Conservation (phyloP, 2,329 filamentous ascomycete genomes). For the Arachnomyces sp. region DNA sequence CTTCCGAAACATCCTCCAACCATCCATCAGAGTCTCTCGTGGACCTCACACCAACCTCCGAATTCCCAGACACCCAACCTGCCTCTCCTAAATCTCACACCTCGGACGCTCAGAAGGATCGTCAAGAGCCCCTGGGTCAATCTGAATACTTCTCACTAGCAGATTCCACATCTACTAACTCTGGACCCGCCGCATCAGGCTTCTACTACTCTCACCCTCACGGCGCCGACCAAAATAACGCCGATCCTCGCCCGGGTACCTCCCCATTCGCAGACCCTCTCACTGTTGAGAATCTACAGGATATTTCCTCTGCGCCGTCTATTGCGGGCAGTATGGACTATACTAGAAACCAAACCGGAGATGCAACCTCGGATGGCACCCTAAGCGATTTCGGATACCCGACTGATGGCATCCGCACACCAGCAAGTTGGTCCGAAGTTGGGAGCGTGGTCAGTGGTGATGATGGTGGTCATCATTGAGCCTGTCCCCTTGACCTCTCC, state of each 20-base stretch:
- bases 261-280: conserved; percentile 18
- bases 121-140: conserved; percentile 12
- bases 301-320: conserved; percentile 30
- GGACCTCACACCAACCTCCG: conserved; percentile 41
- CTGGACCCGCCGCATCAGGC: conserved; percentile 17
- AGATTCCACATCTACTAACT: conserved; percentile 25
- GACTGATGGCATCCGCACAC: conserved; percentile 27
- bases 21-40: conserved; percentile 36
- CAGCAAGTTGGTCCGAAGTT: conserved; percentile 38
- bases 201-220: conserved; percentile 28
- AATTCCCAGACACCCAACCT: conserved; percentile 25
- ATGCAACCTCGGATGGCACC: conserved; percentile 26
- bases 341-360: background rate
- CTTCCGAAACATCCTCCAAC: conserved; percentile 27
- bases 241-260: conserved; percentile 7
- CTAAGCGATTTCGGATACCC: conserved; percentile 31
- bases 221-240: conserved; percentile 12
- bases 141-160: conserved; percentile 20
- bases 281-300: conserved; percentile 11
- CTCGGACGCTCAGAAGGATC: conserved; percentile 8
- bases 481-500: too few relatives aligned
- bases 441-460: conserved; percentile 38
- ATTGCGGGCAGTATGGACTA: conserved; percentile 21
- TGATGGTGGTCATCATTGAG: conserved; percentile 20
- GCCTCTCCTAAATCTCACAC: conserved; percentile 10